Evolutionary conservation across 2,329 filamentous ascomycete species (phyloP), one percentile per base, ranked within the genome.

Genomic region (Aspergillus sojae): DNA sequence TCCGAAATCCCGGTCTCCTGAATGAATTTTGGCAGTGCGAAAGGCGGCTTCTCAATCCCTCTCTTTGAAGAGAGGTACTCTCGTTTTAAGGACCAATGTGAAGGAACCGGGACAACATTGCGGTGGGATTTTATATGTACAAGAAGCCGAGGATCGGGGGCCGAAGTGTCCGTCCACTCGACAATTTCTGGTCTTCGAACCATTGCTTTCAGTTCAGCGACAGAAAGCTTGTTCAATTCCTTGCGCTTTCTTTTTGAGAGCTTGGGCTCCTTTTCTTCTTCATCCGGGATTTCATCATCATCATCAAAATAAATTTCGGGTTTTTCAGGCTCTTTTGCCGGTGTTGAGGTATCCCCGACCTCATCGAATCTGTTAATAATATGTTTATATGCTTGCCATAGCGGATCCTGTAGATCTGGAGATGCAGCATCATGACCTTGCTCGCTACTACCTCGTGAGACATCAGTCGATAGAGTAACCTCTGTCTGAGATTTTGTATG

Each of bases 11-110:
- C 95, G 2, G 95, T 99, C 75, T 98, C 95, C 71, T 94, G 91
- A 68, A 99, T 99, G 78, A 98, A 99, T 72, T 94, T 95, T 1
- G 95, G 95, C 19, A 99, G 85, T 30, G 92, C 87, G 78, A 98
- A 99, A 0, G 94, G 89, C 0, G 94, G 87, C 80, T 99, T 99
- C 79, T 99, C 95, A 64, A 99, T 92, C 80, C 95, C 95, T 64
- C 95, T 88, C 80, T 99, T 99, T 52, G 94, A 97, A 0, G 94
- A 98, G 3, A 99, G 84, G 74, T 99, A 99, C 77, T 99, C 95
- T 69, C 95, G 89, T 82, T 99, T 99, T 61, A 99, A 82, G 0
- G 92, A 93, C 95, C 95, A 99, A 77, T 99, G 95, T 5, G 86
- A 84, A 1, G 95, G 95, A 0, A 99, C 95, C 1, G 95, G 95